Percentiles rank a stretch among this genome's conserved stretches.
phyloP scores from a whole-genome alignment of 805 yeast genomes.

The Lipomyces lipofer region DNA sequence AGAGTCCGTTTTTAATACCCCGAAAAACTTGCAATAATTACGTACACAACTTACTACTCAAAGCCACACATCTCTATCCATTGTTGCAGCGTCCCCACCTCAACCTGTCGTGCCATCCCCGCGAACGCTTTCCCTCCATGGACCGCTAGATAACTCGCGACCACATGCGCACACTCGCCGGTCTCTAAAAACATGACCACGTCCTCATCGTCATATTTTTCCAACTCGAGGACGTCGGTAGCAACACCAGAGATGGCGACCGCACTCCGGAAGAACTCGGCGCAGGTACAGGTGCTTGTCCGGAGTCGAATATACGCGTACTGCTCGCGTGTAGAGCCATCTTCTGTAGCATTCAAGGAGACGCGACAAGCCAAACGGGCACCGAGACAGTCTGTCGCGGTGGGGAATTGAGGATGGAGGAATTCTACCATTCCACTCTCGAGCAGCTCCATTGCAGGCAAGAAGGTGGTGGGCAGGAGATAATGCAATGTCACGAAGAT shows the following conservation, averaged over 20 bases:
- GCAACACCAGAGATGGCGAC: constrained; percentile 4
- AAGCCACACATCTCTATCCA: not conserved
- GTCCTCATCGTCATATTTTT: not conserved
- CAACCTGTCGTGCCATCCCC: not conserved
- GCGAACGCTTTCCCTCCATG: not conserved
- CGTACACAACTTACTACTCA: too few species aligned
- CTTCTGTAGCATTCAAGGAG: too few species aligned
- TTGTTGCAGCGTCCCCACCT: not conserved
- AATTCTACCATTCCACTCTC: constrained; percentile 11
- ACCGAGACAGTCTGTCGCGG: not conserved
- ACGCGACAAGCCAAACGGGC: too few species aligned
- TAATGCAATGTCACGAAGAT: constrained; percentile 13
- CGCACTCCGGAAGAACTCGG: constrained; percentile 6
- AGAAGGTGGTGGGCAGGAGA: constrained; percentile 11
- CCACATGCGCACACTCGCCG: constrained; percentile 22
- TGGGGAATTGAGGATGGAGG: not conserved
- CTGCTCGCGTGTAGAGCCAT: too few species aligned
- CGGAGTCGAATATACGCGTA: constrained; percentile 6
- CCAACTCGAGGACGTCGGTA: not conserved
- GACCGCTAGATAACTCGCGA: constrained; percentile 11
- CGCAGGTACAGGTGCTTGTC: constrained; percentile 12
- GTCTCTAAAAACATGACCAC: constrained; percentile 6
- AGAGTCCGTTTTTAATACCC: too few species aligned
- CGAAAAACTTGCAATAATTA: too few species aligned
- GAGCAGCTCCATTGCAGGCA: constrained; percentile 13